Evolutionary conservation across 768 basidiomycete species (phyloP).

Genomic region (Pisolithus marmoratus): DNA sequence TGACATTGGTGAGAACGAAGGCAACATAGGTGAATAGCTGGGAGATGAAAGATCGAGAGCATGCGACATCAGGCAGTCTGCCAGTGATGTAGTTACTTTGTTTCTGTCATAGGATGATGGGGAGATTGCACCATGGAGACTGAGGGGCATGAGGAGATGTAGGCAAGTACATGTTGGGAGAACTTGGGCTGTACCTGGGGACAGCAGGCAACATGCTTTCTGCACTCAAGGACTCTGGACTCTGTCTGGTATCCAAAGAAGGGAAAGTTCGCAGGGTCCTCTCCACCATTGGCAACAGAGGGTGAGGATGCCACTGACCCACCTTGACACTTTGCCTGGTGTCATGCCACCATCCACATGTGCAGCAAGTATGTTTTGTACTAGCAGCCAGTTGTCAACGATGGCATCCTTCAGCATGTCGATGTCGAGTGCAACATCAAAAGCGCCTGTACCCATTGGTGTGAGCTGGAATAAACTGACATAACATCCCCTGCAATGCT

Average conservation of each 20-base stretch:
- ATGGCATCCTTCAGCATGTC: no score
- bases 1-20: no score
- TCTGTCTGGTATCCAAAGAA: constrained; percentile 76
- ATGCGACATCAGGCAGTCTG: constrained; percentile 85
- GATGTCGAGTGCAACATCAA: no score
- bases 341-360: no score
- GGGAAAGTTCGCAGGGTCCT: constrained; percentile 72
- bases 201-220: constrained; percentile 89
- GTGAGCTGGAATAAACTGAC: no score
- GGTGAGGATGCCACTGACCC: constrained; percentile 92
- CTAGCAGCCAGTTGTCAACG: no score
- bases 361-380: no score
- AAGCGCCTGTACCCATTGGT: no score
- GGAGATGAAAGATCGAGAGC: constrained; percentile 79
- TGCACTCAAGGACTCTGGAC: constrained; percentile 74
- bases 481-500: constrained; percentile 98
- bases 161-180: constrained; percentile 82
- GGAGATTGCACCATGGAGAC: constrained; percentile 80
- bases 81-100: constrained; percentile 68
- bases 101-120: constrained; percentile 73
- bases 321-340: no score
- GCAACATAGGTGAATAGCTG: constrained; percentile 49
- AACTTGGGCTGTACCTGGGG: constrained; percentile 86
- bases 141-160: constrained; percentile 87
- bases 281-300: constrained; percentile 78